A percentile compares a stretch with the other conserved stretches of the same genome.
Conservation (phyloP, 2,329 filamentous ascomycete species). For the Colletotrichum orchidophilum region DNA sequence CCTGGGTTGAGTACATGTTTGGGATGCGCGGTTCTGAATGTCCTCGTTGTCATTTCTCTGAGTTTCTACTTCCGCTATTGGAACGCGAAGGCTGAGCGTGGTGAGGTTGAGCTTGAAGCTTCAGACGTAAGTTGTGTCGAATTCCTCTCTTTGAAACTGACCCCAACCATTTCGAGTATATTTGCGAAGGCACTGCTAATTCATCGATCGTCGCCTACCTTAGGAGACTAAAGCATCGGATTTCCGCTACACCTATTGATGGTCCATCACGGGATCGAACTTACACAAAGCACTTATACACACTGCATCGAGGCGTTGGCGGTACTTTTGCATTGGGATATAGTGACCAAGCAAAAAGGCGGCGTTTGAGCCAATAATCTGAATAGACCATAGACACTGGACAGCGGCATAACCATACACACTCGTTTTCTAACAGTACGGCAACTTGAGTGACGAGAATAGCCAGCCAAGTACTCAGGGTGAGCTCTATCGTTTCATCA, state of each 20-base stretch:
- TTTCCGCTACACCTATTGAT: slow-evolving; percentile 24
- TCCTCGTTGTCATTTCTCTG: slow-evolving; percentile 4
- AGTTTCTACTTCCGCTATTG: slow-evolving; percentile 20
- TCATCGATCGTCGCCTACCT: no score
- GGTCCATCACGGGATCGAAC: not conserved
- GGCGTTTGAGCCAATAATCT: not conserved
- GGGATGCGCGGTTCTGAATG: slow-evolving; percentile 20
- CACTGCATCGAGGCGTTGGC: not conserved
- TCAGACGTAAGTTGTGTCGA: slow-evolving; percentile 3
- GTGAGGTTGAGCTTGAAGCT: slow-evolving; percentile 22
- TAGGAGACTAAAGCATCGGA: slow-evolving; percentile 22
- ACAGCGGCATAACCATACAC: not conserved
- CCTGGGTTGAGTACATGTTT: slow-evolving; percentile 22
- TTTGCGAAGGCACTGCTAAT: not conserved
- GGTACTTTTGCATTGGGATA: not conserved
- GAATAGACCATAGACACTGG: not conserved
- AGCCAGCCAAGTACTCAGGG: not conserved
- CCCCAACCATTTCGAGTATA: not conserved
- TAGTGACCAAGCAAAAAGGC: not conserved
- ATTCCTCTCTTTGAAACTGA: not conserved
- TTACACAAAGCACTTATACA: not conserved
- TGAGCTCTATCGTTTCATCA: not conserved
- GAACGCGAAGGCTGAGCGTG: slow-evolving; percentile 12
- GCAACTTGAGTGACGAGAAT: not conserved
- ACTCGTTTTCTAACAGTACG: not conserved